Percentiles rank a stretch among this genome's conserved stretches.
phyloP scores from a whole-genome alignment of 192 early-diverging fungal genomes.

The Kappamyces sp. region DNA sequence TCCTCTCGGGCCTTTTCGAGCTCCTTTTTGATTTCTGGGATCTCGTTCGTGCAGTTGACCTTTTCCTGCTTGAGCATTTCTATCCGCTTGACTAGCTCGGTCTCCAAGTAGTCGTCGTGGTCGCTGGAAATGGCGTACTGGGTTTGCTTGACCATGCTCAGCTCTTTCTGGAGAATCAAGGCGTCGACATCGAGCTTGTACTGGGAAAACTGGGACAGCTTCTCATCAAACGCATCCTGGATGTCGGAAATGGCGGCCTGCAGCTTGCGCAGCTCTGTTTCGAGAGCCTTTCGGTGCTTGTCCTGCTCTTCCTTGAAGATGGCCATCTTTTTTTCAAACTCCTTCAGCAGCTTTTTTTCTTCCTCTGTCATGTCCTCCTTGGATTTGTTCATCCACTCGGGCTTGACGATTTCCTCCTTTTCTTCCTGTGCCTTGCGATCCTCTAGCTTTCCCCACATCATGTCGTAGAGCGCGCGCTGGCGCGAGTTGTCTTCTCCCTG shows the following conservation, averaged over 20 bases:
- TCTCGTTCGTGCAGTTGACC: constrained; percentile 25
- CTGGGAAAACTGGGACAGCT: constrained; percentile 34
- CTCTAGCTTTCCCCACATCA: constrained; percentile 56
- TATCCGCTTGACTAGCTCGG: constrained; percentile 25
- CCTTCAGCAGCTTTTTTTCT: constrained; percentile 49
- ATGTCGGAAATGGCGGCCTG: constrained; percentile 44
- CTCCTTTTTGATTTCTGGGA: constrained; percentile 61
- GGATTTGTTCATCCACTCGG: constrained; percentile 60
- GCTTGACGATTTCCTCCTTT: constrained; percentile 40
- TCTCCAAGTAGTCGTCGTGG: constrained; percentile 42
- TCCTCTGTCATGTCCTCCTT: constrained; percentile 51
- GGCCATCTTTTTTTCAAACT: constrained; percentile 59
- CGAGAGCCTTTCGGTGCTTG: constrained; percentile 53
- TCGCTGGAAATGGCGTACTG: constrained; percentile 28
- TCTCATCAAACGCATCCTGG: constrained; percentile 40
- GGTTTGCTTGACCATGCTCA: constrained; percentile 43
- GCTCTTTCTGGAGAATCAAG: constrained; percentile 39
- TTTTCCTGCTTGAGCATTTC: constrained; percentile 41
- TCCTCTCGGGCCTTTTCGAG: constrained; percentile 47
- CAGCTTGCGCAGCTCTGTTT: constrained; percentile 55
- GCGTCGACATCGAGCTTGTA: constrained; percentile 43
- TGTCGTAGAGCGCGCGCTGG: constrained; percentile 47
- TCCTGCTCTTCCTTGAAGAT: constrained; percentile 59
- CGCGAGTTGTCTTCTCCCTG: constrained; percentile 44
- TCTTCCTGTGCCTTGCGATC: constrained; percentile 48